Conservation (phyloP, 1,139 yeast species). For the Lodderomyces pseudojiufengensis region DNA sequence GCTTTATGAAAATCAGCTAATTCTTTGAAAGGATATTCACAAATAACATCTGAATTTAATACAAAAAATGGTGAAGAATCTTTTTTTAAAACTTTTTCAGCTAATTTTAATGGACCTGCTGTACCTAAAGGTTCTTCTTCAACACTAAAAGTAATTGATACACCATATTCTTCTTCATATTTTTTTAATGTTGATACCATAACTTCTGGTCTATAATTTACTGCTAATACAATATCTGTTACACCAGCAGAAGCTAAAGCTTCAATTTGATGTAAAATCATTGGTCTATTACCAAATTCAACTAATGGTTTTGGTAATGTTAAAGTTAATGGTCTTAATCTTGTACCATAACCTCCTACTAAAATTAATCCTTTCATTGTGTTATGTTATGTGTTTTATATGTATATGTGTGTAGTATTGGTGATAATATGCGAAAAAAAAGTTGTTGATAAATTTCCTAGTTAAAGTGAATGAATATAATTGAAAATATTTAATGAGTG, state of each 20-base stretch:
- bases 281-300: constrained; percentile 97
- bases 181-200: constrained; percentile 94
- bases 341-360: constrained; percentile 99
- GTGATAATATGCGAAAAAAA: neutral
- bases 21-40: constrained; percentile 96
- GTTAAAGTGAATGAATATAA: too few species aligned
- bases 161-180: constrained; percentile 94
- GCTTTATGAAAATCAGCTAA: constrained; percentile 89
- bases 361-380: constrained; percentile 95
- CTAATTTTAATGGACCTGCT: constrained; percentile 98
- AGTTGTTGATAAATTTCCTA: too few species aligned
- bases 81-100: constrained; percentile 89
- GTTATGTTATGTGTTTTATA: neutral
- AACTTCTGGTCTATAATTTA: constrained; percentile 98
- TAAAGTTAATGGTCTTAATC: constrained; percentile 97
- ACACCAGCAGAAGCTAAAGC: constrained; percentile 98
- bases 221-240: constrained; percentile 97
- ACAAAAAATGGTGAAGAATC: constrained; percentile 97
- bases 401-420: neutral
- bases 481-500: too few species aligned
- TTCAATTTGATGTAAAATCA: constrained; percentile 96
- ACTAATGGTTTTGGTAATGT: constrained; percentile 98
- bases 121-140: constrained; percentile 99
- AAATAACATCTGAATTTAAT: constrained; percentile 95
- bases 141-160: constrained; percentile 91